Evolutionary conservation across 345 rosid genomes (phyloP), one percentile per base, ranked within the genome.

Genomic region (Hypericum androsaemum): DNA sequence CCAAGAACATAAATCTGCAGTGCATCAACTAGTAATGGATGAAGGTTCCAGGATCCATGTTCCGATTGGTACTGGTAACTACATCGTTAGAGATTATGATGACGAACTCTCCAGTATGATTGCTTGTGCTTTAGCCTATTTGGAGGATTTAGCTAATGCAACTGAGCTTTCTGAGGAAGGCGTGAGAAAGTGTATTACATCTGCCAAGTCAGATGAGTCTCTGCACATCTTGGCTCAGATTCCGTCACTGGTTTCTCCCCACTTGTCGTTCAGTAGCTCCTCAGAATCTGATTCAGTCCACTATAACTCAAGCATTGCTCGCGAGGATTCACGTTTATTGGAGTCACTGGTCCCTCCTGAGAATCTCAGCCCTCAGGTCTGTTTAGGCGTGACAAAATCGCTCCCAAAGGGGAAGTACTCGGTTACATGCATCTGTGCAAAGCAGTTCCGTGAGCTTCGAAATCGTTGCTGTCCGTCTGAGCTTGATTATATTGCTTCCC

Each of bases 31-130:
- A 62, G 80, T 88, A 57, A 68, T 59, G 9, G 95, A 92, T 58
- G 98, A 88, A 83, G 68, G 81, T 10, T 62, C 75, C 56, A 79
- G 94, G 78, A 67, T 88, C 44, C 97, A 78, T 67, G 63, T 88
- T 44, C 86, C 88, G 39, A 60, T 88, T 43, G 77, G 68, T 47
- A 71, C 62, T 36, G 76, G 77, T 57, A 57, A 69, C 44, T 74
- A 68, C 55, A 58, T 92, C 6, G 76, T 92, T 62, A 83, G 90
- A 8, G 97, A 88, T 67, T 79, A 74, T 59, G 98, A 92, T 56
- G 88, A 82, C 47, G 98, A 92, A 69, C 74, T 88, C 62, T 88
- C 98, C 7, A 92, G 97, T 66, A 59, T 88, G 49, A 92, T 92
- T 60, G 94, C 97, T 60, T 92, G 95, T 48, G 94, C 94, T 7